Percentiles rank a stretch among this genome's conserved stretches.
These are phyloP conservation scores for Cucurbita moschata DNA, from an alignment of 306 rosid species.

Conservation along the genomic window DNA sequence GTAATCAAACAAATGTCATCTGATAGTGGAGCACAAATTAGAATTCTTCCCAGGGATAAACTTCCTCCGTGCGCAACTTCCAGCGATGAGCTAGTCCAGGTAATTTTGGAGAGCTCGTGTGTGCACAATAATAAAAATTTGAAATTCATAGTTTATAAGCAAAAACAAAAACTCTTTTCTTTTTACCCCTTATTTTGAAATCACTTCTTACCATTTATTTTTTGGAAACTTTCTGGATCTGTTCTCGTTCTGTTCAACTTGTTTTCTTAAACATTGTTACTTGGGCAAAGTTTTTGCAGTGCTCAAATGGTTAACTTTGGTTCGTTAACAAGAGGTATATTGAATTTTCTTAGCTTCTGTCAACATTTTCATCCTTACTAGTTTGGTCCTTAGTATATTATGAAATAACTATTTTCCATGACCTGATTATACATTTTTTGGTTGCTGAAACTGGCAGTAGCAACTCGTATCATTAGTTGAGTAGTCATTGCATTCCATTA, in stretches of 20 bases:
- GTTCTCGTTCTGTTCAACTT: not conserved
- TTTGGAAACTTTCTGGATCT: not conserved
- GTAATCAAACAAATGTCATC: constrained; percentile 73
- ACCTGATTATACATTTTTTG: no score
- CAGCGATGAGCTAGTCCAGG: constrained; percentile 81
- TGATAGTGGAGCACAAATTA: constrained; percentile 83
- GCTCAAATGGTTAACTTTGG: not conserved
- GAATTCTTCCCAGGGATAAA: constrained; percentile 76
- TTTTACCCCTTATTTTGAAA: not conserved
- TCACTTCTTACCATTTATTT: not conserved
- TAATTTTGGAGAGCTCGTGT: constrained; percentile 13
- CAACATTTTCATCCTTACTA: not conserved
- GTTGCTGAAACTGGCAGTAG: not conserved
- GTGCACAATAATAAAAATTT: not conserved
- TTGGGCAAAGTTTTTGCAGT: not conserved
- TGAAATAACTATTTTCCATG: not conserved
- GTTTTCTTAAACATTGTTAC: not conserved
- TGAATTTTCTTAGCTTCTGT: not conserved
- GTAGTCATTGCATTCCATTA: not conserved
- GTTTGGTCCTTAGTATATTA: not conserved
- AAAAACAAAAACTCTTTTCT: not conserved
- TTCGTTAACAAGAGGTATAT: not conserved
- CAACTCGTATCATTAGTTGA: not conserved
- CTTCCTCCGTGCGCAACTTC: constrained; percentile 55
- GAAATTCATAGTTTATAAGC: not conserved